Percentiles rank a stretch among this genome's conserved stretches.
These are phyloP conservation scores for Ophiostoma angusticollis DNA, from an alignment of 2,329 filamentous ascomycete species.

Conservation along the genomic window DNA sequence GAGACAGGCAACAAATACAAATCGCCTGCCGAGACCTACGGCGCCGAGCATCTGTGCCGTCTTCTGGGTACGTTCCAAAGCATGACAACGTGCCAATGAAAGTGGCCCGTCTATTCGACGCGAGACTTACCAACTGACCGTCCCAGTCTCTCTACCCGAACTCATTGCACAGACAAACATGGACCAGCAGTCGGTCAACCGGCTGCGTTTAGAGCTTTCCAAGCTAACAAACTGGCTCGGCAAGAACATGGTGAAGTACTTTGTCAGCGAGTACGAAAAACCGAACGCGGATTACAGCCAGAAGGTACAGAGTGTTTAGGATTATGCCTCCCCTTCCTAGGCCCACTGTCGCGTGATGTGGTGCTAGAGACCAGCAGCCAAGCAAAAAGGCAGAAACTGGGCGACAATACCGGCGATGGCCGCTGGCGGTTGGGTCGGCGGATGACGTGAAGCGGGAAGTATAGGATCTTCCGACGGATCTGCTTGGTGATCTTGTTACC, in stretches of 20 bases:
- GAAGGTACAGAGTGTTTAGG: conserved; percentile 40
- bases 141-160: conserved; percentile 73
- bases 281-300: conserved; percentile 60
- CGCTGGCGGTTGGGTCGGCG: too few species aligned
- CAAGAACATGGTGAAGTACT: conserved; percentile 64
- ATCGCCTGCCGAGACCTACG: conserved; percentile 69
- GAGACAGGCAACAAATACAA: conserved; percentile 44
- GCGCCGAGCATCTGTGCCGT: conserved; percentile 80
- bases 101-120: background rate
- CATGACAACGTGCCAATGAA: too few species aligned
- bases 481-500: too few species aligned
- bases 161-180: conserved; percentile 96
- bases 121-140: background rate
- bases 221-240: conserved; percentile 80
- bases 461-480: too few species aligned
- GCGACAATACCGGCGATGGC: too few species aligned
- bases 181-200: conserved; percentile 80
- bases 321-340: background rate
- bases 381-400: too few species aligned
- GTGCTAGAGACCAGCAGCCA: too few species aligned
- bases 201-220: conserved; percentile 73
- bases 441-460: too few species aligned
- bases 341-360: too few species aligned
- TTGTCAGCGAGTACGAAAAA: conserved; percentile 63
- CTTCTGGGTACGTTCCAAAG: conserved; percentile 58